Percentiles rank a stretch among this genome's conserved stretches.
These are phyloP conservation scores for Colletotrichum endophyticum DNA, from an alignment of 2,329 filamentous ascomycete genomes.

Conservation along the genomic window DNA sequence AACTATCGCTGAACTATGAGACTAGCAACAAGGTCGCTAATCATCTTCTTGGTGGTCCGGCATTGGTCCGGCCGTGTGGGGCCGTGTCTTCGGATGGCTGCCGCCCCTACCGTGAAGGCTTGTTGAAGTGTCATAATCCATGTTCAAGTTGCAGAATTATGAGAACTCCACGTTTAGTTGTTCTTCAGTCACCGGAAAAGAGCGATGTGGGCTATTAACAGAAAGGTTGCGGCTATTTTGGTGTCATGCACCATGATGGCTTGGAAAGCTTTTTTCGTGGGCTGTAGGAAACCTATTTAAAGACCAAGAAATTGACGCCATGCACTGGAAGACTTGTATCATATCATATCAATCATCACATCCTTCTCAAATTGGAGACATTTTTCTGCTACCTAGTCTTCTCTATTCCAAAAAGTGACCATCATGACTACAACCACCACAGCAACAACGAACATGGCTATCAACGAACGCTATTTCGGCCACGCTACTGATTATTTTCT, in stretches of 20 bases:
- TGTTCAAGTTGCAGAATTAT: neutral
- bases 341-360: neutral
- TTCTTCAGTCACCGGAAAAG: neutral
- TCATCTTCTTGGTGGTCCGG: neutral
- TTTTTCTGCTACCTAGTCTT: neutral
- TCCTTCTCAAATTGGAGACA: neutral
- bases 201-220: neutral
- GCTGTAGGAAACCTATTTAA: neutral
- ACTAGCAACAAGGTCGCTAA: neutral
- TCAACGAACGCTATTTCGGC: neutral
- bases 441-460: neutral
- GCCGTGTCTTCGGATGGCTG: neutral
- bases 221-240: neutral
- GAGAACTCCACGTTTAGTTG: neutral
- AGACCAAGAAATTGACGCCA: neutral
- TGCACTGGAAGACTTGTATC: neutral
- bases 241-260: neutral
- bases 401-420: neutral
- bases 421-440: neutral
- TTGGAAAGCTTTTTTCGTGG: neutral
- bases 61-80: neutral
- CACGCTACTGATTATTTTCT: neutral
- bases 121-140: neutral
- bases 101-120: neutral
- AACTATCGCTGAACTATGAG: rapidly evolving